Conservation (phyloP, 2,329 filamentous ascomycete genomes). For the Metarhizium robertsii region DNA sequence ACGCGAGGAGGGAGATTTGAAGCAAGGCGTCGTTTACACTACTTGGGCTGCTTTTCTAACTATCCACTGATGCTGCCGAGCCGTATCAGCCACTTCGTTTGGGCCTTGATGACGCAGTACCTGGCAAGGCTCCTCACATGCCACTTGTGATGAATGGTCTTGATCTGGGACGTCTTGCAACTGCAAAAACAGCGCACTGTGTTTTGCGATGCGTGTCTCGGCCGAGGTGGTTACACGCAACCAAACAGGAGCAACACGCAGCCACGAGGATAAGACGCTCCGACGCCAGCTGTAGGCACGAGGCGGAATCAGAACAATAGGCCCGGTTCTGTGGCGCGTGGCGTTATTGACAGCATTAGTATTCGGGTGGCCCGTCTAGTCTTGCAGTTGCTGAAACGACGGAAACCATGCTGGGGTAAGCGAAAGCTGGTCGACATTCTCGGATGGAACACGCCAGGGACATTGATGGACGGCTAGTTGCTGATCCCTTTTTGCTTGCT, state of each 20-base stretch:
- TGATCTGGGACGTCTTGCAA: neutral
- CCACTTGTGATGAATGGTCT: neutral
- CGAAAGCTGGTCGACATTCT: neutral
- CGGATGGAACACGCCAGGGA: neutral
- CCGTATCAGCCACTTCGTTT: neutral
- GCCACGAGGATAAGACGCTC: neutral
- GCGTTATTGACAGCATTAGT: neutral
- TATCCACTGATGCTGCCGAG: neutral
- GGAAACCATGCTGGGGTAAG: neutral
- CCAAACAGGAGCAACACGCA: neutral
- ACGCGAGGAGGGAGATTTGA: neutral
- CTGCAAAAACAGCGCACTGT: neutral
- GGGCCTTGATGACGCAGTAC: neutral
- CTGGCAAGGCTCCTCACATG: neutral
- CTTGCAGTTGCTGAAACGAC: slow-evolving; percentile 1
- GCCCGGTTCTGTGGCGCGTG: slow-evolving; percentile 2
- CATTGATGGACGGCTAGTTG: neutral
- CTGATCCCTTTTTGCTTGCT: neutral
- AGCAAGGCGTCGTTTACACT: no score
- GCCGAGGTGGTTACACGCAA: neutral
- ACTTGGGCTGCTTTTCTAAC: neutral
- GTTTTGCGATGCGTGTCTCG: neutral
- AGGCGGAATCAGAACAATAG: slow-evolving; percentile 2
- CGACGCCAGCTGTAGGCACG: neutral
- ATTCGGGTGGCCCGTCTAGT: neutral